Evolutionary conservation across 495 filamentous ascomycete species (phyloP).

Genomic region (Achaetomiella virescens): DNA sequence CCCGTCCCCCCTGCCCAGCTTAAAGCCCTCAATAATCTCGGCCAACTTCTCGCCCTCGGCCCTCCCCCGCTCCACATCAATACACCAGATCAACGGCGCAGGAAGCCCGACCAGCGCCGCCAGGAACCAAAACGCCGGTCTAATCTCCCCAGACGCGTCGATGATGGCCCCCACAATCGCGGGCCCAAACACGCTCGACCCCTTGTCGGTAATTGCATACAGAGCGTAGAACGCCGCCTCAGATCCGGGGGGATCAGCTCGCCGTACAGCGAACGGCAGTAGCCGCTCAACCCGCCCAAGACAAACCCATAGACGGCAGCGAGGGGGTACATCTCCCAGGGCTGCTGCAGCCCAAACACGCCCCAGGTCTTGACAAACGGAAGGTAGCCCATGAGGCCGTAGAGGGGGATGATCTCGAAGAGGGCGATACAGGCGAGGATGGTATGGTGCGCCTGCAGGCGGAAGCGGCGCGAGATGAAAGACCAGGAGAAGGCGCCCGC

Average conservation of each 20-base stretch:
- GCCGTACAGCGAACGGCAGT: conserved; percentile 88
- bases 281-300: conserved; percentile 84
- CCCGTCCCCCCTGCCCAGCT: conserved; percentile 14
- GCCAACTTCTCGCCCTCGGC: conserved; percentile 68
- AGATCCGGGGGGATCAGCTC: conserved; percentile 89
- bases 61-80: conserved; percentile 86
- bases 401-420: conserved; percentile 88
- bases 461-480: conserved; percentile 58
- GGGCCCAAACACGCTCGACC: conserved; percentile 88
- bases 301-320: conserved; percentile 89
- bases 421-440: conserved; percentile 83
- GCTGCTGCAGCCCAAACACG: conserved; percentile 76
- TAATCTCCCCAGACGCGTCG: conserved; percentile 80
- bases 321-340: conserved; percentile 95
- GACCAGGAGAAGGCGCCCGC: conserved; percentile 88
- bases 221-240: conserved; percentile 96
- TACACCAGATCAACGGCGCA: conserved; percentile 72
- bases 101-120: conserved; percentile 76
- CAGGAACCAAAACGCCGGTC: conserved; percentile 90
- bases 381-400: conserved; percentile 84
- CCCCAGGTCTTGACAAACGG: conserved; percentile 71
- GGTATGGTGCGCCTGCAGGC: conserved; percentile 70
- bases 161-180: conserved; percentile 90
- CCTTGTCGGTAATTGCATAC: conserved; percentile 97
- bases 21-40: conserved; percentile 56